Base-by-base conservation (phyloP, 345 rosid genomes). In the Rhodomyrtus tomentosa region DNA sequence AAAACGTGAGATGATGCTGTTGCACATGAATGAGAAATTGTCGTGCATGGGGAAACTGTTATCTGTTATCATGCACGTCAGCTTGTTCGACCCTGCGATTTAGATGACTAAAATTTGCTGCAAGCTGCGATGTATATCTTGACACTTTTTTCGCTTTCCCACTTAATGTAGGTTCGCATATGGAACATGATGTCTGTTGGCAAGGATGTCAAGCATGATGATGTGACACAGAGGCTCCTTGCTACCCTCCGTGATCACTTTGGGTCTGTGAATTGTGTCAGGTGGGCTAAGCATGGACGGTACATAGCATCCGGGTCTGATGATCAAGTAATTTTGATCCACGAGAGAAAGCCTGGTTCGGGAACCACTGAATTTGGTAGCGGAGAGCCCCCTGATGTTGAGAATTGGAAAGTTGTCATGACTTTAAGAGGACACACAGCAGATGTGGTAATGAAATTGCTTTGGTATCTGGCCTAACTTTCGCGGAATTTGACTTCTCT, bases 291-390 rank as follows among this genome's bases (percentile, higher is more conserved):
- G 92, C 96, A 96, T 85, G 94, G 99, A 22, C 90, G 98, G 72
- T 93, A 88, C 83, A 89, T 98, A 83, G 99, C 99, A 80, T 96
- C 99, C 18, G 98, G 98, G 51, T 98, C 99, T 85, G 99, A 98
- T 87, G 99, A 98, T 92, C 96, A 96, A 89, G 95, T 92, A 85
- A 95, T 98, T 92, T 89, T 93, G 85, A 85, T 95, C 85, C 99
- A 98, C 82, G 99, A 98, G 89, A 92, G 93, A 88, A 98, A 98
- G 92, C 98, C 98, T 89, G 99, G 98, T 89, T 93, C 99, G 48
- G 99, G 99, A 83, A 94, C 96, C 76, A 96, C 98, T 79, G 99
- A 96, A 87, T 98, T 98, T 87, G 99, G 99, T 62, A 98, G 98
- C 56, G 98, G 99, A 86, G 99, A 97, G 86, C 95, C 99, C 27